Conservation (phyloP, 768 basidiomycete genomes). For the Clitopilus hobsonii region DNA sequence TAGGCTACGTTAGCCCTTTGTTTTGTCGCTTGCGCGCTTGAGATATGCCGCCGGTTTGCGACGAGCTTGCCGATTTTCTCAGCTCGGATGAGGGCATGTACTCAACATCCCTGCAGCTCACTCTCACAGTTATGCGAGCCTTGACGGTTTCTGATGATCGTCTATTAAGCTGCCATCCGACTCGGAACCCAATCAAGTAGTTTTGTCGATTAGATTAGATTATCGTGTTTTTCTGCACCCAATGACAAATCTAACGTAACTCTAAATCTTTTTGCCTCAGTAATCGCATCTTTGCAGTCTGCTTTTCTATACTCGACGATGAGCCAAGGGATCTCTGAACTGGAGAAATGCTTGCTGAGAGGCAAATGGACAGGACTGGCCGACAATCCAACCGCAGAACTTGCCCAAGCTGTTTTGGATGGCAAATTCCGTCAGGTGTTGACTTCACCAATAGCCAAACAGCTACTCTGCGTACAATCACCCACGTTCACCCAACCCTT, state of each 20-base stretch:
- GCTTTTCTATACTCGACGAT: constrained; percentile 12
- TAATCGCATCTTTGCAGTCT: constrained; percentile 3
- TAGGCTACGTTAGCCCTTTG: background rate
- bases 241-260: constrained; percentile 1
- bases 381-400: constrained; percentile 22
- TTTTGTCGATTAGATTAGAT: background rate
- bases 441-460: constrained; percentile 37
- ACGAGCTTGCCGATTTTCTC: background rate
- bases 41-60: constrained; percentile 2
- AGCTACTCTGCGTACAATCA: constrained; percentile 29
- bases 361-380: constrained; percentile 35
- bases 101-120: constrained; percentile 2
- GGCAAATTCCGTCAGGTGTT: constrained; percentile 55
- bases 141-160: background rate
- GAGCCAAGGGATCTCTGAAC: constrained; percentile 17
- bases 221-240: background rate
- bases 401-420: constrained; percentile 53
- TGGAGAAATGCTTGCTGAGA: constrained; percentile 56
- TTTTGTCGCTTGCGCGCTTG: background rate
- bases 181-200: background rate
- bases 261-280: constrained; percentile 6
- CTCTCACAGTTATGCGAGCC: background rate
- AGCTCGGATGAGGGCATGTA: constrained; percentile 4
- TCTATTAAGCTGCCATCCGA: background rate
- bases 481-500: constrained; percentile 24